Evolutionary conservation across 73 alveolate species (phyloP), one percentile per base, ranked within the genome.

Genomic region (Tetrahymena thermophila): DNA sequence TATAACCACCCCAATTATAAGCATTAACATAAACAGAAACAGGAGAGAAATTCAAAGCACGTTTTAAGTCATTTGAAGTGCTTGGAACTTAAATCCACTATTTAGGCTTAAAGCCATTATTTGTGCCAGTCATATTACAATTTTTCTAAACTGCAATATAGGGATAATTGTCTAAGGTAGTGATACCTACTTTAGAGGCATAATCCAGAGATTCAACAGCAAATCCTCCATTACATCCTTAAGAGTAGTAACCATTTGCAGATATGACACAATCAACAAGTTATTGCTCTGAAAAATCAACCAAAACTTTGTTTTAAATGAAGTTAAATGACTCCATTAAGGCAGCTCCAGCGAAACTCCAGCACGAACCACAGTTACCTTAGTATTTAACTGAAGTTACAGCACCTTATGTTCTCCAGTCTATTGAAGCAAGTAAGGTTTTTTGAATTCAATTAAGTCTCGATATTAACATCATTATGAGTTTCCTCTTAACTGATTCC

Each of bases 311-410:
- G 84, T 85, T 89, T 84, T 95, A 94, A 37, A 97, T 94, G 56
- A 94, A 42, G 94, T 43, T 96, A 93, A 94, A 98, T 38, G 98
- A 97, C 94, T 98, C 99, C 35, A 98, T 94, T 28, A 98, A 97
- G 3, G 98, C 99, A 44, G 95, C 95, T 13, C 99, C 97, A 16
- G 98, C 94, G 97, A 98, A 98, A 58, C 99, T 96, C 99, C 99
- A 98, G 96, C 99, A 98, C 37, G 98, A 83, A 7, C 99, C 99
- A 89, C 99, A 98, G 21, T 85, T n/a, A 44, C 98, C 98, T 93
- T 98, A 97, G 85, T 98, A 95, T 89, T 98, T 98, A 11, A 98
- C 98, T 0, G 98, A 98, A 50, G 98, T 96, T 96, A 85, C 89
- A 3, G 35, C 35, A 71, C 89, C 97, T 97, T 94, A 93, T 42